Percentiles rank a stretch among this genome's conserved stretches.
Conservation (phyloP, 257 asterid species). For the Mentha longifolia region DNA sequence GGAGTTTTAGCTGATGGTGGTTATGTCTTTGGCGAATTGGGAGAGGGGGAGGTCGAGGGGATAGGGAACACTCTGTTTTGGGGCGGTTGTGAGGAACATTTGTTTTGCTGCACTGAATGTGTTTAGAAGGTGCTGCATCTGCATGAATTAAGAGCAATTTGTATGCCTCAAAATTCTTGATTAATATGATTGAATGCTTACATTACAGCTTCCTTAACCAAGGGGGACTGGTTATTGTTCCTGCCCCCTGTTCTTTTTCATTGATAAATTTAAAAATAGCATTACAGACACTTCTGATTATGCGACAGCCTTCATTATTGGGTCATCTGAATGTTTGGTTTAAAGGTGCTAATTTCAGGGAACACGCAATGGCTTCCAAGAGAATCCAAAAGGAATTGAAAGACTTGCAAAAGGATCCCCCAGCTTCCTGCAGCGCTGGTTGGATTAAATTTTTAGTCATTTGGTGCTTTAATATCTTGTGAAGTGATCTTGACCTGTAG, state of each 20-base stretch:
- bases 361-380: constrained; percentile 55
- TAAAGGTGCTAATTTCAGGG: not conserved
- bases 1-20: too few relatives aligned
- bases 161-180: not conserved
- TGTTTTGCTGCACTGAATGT: not conserved
- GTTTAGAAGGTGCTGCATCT: not conserved
- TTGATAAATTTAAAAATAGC: too few relatives aligned
- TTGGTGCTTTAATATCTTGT: too few relatives aligned
- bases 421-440: constrained; percentile 76
- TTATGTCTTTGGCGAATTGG: too few relatives aligned
- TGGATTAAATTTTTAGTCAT: constrained; percentile 18
- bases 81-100: too few relatives aligned
- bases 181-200: not conserved
- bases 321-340: too few relatives aligned
- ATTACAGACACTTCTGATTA: not conserved
- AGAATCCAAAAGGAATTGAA: constrained; percentile 66
- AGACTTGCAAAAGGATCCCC: constrained; percentile 69
- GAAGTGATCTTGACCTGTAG: not conserved
- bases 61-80: too few relatives aligned
- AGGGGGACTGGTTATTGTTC: not conserved
- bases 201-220: not conserved
- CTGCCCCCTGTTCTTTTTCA: not conserved
- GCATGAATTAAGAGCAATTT: not conserved
- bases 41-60: too few relatives aligned
- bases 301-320: not conserved